A percentile compares a stretch with the other conserved stretches of the same genome.
phyloP scores from a whole-genome alignment of 306 rosid species.

The Lathyrus sativus region DNA sequence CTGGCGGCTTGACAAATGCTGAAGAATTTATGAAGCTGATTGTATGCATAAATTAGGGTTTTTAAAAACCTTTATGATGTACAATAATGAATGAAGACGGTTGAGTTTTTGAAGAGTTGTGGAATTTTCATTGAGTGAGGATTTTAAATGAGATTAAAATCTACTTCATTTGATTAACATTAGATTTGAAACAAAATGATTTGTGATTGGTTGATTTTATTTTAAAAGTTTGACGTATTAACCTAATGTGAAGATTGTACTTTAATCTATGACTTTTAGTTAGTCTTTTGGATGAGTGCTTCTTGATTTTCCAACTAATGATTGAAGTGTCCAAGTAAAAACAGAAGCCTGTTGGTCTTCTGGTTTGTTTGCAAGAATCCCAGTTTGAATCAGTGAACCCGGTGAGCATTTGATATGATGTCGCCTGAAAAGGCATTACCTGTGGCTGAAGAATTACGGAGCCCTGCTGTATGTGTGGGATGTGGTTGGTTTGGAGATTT shows the following conservation, averaged over 20 bases:
- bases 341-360: too few relatives aligned
- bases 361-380: too few relatives aligned
- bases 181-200: neutral
- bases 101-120: neutral
- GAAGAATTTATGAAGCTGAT: conserved; percentile 33
- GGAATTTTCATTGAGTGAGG: neutral
- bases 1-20: conserved; percentile 30
- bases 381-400: too few relatives aligned
- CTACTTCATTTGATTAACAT: neutral
- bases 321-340: too few relatives aligned
- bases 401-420: too few relatives aligned
- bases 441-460: too few relatives aligned
- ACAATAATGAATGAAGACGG: conserved; percentile 35
- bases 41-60: conserved; percentile 43
- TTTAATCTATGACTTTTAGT: neutral
- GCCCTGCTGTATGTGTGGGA: too few relatives aligned
- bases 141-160: neutral
- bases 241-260: neutral
- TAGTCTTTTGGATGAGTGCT: neutral
- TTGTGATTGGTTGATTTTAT: neutral
- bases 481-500: too few relatives aligned
- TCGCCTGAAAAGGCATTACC: too few relatives aligned
- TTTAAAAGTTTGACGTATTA: neutral
- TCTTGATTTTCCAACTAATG: too few relatives aligned
- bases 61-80: conserved; percentile 5